phyloP scores from a whole-genome alignment of 495 filamentous ascomycete genomes.

The Durotheca rogersii region DNA sequence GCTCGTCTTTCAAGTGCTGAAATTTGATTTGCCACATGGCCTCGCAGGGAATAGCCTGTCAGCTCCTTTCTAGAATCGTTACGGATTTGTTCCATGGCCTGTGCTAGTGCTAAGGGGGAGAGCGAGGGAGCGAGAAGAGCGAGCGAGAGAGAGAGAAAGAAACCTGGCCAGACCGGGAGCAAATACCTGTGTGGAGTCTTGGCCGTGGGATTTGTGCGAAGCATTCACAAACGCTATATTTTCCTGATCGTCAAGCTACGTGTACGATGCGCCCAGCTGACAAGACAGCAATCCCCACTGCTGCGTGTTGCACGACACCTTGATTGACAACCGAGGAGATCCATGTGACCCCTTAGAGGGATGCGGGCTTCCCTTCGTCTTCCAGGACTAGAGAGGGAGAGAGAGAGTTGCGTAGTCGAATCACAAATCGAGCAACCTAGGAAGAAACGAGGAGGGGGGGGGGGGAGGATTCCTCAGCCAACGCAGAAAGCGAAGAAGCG shows the following conservation, averaged over 20 bases:
- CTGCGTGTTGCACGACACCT: slow-evolving; percentile 18
- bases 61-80: slow-evolving; percentile 34
- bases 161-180: slow-evolving; percentile 17
- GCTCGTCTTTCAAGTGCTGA: slow-evolving; percentile 6
- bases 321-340: slow-evolving; percentile 11
- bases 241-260: slow-evolving; percentile 32
- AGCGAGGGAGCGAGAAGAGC: background rate
- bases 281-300: slow-evolving; percentile 25
- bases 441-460: background rate
- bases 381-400: slow-evolving; percentile 3
- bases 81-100: slow-evolving; percentile 33
- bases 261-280: slow-evolving; percentile 32
- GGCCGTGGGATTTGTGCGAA: slow-evolving; percentile 22
- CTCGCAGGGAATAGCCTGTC: slow-evolving; percentile 18
- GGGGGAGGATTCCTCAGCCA: slow-evolving; percentile 11
- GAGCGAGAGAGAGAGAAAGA: slow-evolving; percentile 5
- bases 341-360: slow-evolving; percentile 20
- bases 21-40: slow-evolving; percentile 34
- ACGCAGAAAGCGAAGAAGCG: slow-evolving; percentile 14
- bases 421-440: slow-evolving; percentile 4
- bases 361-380: too few species aligned
- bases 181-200: slow-evolving; percentile 19
- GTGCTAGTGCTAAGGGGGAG: slow-evolving; percentile 13
- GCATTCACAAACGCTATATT: slow-evolving; percentile 14
- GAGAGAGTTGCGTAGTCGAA: slow-evolving; percentile 3